Conservation (phyloP, 495 filamentous ascomycete species). For the Sporormia fimetaria region DNA sequence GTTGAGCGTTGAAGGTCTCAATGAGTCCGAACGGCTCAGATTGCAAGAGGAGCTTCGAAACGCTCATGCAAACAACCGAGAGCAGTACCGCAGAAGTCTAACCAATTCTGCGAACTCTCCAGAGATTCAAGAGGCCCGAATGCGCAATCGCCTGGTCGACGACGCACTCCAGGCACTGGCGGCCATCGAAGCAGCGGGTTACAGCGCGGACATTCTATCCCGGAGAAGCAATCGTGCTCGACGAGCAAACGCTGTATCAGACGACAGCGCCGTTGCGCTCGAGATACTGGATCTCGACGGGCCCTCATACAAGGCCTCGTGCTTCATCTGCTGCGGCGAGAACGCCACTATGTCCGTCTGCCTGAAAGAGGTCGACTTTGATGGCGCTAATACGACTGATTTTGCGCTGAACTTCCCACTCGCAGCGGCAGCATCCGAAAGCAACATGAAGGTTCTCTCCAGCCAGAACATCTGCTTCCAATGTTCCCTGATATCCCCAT, state of each 20-base stretch:
- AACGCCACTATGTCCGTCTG: slow-evolving; percentile 30
- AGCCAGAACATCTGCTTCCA: slow-evolving; percentile 21
- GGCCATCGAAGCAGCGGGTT: slow-evolving; percentile 19
- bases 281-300: slow-evolving; percentile 12
- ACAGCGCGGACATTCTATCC: slow-evolving; percentile 26
- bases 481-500: slow-evolving; percentile 15
- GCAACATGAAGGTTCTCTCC: slow-evolving; percentile 11
- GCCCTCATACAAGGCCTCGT: slow-evolving; percentile 27
- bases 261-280: slow-evolving; percentile 16
- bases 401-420: slow-evolving; percentile 24
- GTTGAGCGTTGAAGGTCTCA: slow-evolving; percentile 2
- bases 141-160: slow-evolving; percentile 27
- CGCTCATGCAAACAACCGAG: slow-evolving; percentile 12
- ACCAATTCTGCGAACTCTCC: slow-evolving; percentile 4
- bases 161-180: slow-evolving; percentile 20
- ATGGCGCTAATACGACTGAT: slow-evolving; percentile 25
- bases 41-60: slow-evolving; percentile 12
- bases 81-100: slow-evolving; percentile 3
- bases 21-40: neutral
- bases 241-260: slow-evolving; percentile 25
- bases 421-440: slow-evolving; percentile 6
- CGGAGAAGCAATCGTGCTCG: slow-evolving; percentile 27
- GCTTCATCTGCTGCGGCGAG: slow-evolving; percentile 33
- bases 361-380: slow-evolving; percentile 27
- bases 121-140: slow-evolving; percentile 9